Base-by-base conservation (phyloP, 176 grass and related monocot species). In the Rhynchospora tenuis region DNA sequence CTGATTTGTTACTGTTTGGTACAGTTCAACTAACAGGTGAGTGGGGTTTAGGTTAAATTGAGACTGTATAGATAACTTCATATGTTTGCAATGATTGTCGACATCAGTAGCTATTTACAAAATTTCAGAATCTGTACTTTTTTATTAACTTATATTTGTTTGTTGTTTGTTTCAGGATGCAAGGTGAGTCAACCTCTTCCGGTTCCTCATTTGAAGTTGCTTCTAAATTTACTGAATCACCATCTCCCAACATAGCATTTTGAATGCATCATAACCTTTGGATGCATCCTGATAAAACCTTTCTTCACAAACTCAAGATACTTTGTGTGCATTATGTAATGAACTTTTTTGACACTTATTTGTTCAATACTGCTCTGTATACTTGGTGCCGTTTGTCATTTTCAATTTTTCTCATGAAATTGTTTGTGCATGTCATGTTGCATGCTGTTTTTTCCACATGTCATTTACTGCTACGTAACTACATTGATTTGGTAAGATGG, bases 101-200 rank as follows among this genome's bases (percentile, higher is more conserved):
- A 63, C 31, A 61, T 59, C 15, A 44, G 12, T 59, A 64, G 54
- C 27, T 64, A 2, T 59, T 20, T 64, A 64, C 9, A 2, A 16
- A 44, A 16, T 42, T 44, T 64, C 7, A 43, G 78, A 61, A 42
- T 59, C 33, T 64, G 12, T 64, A 48, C 78, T 29, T 23, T 4
- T 70, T 70, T 88, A 63, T 86, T 76, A 54, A 77, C 78, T 82
- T 58, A 59, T 51, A 8, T 64, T 54, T 23, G 57, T 69, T 83
- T 74, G 85, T 83, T 29, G 59, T 55, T 43, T 85, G 19, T 84
- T 94, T 85, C 95, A 98, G 95, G 88, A 85, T 88, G 84, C 95
- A 94, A 98, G 92, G 95, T 98, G 63, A 92, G 94, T 80, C 50
- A 79, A 61, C 64, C 82, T 91, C 44, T 86, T 78, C 42, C 63